A percentile compares a stretch with the other conserved stretches of the same genome.
Conservation (phyloP, 75 land plant genomes). For the Pinus albicaulis region DNA sequence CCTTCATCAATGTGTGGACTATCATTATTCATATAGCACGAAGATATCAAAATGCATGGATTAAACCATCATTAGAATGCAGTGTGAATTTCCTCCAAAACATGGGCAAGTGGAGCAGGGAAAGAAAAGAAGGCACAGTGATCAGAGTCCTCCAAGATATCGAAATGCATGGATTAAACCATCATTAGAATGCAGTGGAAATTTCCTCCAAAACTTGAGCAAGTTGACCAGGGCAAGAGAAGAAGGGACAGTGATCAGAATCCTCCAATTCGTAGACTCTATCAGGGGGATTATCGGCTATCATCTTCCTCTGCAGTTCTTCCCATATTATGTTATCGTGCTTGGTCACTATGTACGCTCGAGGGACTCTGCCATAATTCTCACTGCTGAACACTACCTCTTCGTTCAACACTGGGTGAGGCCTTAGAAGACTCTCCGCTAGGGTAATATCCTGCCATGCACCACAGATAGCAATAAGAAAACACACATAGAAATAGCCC, state of each 20-base stretch:
- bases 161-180: too few relatives aligned
- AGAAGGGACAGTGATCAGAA: slow-evolving; percentile 59
- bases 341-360: slow-evolving; percentile 32
- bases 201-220: slow-evolving; percentile 18
- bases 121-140: slow-evolving; percentile 52
- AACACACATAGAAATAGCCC: too few relatives aligned
- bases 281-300: slow-evolving; percentile 13
- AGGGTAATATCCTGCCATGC: neutral
- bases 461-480: too few relatives aligned
- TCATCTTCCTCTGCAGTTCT: slow-evolving; percentile 25
- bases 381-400: slow-evolving; percentile 8
- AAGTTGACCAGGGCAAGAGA: slow-evolving; percentile 29
- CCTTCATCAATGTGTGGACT: too few relatives aligned
- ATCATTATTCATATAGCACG: too few relatives aligned
- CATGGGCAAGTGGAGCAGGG: slow-evolving; percentile 21
- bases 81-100: slow-evolving; percentile 13
- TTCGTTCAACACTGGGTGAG: neutral
- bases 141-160: slow-evolving; percentile 34
- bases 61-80: neutral
- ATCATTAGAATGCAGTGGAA: neutral
- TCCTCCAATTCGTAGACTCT: slow-evolving; percentile 37
- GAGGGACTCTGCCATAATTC: slow-evolving; percentile 32
- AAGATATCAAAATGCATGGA: too few relatives aligned
- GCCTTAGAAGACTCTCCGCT: neutral
- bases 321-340: slow-evolving; percentile 27